phyloP scores from a whole-genome alignment of 2,329 filamentous ascomycete species.

The Talaromyces sp. region DNA sequence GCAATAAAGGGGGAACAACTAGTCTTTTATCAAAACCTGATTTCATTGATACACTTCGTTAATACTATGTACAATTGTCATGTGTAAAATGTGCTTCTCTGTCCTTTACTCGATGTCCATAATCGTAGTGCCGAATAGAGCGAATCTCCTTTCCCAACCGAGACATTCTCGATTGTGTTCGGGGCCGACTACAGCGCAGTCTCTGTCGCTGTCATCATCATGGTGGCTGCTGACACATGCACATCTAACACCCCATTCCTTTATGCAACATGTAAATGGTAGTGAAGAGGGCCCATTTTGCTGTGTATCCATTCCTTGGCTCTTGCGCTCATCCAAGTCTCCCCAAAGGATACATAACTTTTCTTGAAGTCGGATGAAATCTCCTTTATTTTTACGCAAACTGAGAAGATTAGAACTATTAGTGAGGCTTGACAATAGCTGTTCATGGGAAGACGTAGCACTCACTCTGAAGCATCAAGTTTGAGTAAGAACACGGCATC shows the following conservation, averaged over 20 bases:
- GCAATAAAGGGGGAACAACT: slow-evolving; percentile 1
- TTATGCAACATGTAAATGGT: slow-evolving; percentile 69
- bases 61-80: not conserved
- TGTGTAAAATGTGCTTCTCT: not conserved
- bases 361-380: slow-evolving; percentile 60
- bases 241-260: slow-evolving; percentile 64
- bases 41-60: not conserved
- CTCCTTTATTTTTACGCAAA: slow-evolving; percentile 54
- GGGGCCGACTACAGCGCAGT: slow-evolving; percentile 21
- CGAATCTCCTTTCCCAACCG: slow-evolving; percentile 63
- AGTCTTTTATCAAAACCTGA: slow-evolving; percentile 1
- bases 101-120: slow-evolving; percentile 21
- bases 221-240: slow-evolving; percentile 34
- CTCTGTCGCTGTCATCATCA: slow-evolving; percentile 23
- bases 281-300: slow-evolving; percentile 47
- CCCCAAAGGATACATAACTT: slow-evolving; percentile 81
- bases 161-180: slow-evolving; percentile 45
- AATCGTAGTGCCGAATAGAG: slow-evolving; percentile 65
- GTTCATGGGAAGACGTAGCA: not conserved
- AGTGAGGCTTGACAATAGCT: not conserved
- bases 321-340: slow-evolving; percentile 71
- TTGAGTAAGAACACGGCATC: slow-evolving; percentile 58
- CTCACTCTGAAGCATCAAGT: slow-evolving; percentile 56
- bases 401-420: slow-evolving; percentile 35
- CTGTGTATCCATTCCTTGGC: slow-evolving; percentile 29